Evolutionary conservation across 805 yeast species (phyloP).

Genomic region (Isabelozyma gotoi): DNA sequence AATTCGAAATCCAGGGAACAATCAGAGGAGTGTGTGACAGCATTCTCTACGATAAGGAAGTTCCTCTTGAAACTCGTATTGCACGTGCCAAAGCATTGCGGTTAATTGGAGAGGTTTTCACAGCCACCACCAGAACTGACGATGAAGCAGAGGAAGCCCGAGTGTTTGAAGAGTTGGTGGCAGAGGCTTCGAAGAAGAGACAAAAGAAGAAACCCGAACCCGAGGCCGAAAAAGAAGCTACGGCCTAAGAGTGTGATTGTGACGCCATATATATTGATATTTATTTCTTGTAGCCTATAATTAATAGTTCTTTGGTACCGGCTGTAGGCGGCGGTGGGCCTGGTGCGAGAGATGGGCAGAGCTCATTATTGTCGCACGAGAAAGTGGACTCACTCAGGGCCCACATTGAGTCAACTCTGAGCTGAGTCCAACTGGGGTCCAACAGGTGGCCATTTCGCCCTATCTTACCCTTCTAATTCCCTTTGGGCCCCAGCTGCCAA

Average conservation of each 20-base stretch:
- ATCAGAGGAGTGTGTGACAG: constrained; percentile 69
- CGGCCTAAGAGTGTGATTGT: too few relatives aligned
- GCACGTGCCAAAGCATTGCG: constrained; percentile 65
- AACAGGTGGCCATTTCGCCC: too few relatives aligned
- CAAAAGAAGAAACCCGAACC: constrained; percentile 26
- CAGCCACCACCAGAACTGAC: constrained; percentile 56
- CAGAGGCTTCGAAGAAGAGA: constrained; percentile 45
- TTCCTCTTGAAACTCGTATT: constrained; percentile 43
- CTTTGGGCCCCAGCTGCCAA: too few relatives aligned
- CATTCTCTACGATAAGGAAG: constrained; percentile 58
- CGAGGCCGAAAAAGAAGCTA: neutral
- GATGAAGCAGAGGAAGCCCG: constrained; percentile 76
- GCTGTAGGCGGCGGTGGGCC: too few relatives aligned
- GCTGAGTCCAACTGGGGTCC: too few relatives aligned
- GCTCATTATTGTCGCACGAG: too few relatives aligned
- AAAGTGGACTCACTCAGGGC: too few relatives aligned
- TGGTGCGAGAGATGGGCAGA: too few relatives aligned
- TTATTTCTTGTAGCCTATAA: neutral
- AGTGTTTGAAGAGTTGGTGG: constrained; percentile 70
- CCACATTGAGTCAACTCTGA: too few relatives aligned
- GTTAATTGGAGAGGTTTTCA: constrained; percentile 63
- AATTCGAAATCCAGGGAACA: constrained; percentile 73
- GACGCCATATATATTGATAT: neutral
- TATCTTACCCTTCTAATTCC: too few relatives aligned
- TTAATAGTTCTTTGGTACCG: neutral